Conservation (phyloP, 1,284 basidiomycete species). For the Melampsora larici-populina region DNA sequence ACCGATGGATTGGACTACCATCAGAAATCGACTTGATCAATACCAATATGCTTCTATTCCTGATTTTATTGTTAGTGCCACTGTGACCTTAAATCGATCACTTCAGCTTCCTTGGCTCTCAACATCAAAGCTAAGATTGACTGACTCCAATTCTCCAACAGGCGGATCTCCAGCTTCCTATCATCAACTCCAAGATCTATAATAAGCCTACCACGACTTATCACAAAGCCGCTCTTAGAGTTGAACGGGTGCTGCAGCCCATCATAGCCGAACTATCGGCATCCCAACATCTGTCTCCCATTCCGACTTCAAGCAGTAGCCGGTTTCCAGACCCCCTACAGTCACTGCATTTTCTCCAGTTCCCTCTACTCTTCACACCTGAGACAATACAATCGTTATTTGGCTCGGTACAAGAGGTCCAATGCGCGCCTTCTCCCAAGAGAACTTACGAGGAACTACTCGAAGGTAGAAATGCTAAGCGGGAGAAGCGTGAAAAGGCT, state of each 20-base stretch:
- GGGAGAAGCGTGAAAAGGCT: constrained; percentile 8
- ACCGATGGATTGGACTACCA: constrained; percentile 85
- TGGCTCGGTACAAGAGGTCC: not conserved
- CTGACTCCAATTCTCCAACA: constrained; percentile 52
- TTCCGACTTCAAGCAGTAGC: constrained; percentile 10
- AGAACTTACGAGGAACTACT: constrained; percentile 31
- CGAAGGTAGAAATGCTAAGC: constrained; percentile 25
- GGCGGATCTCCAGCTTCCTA: constrained; percentile 76
- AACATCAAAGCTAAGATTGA: constrained; percentile 5
- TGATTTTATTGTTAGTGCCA: constrained; percentile 59
- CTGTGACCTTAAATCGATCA: not conserved
- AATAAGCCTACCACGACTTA: constrained; percentile 73
- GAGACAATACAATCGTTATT: constrained; percentile 22
- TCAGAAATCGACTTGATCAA: constrained; percentile 72
- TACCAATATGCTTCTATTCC: constrained; percentile 73
- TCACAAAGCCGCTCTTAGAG: constrained; percentile 68
- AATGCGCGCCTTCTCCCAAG: not conserved
- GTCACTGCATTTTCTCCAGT: constrained; percentile 24
- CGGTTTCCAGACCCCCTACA: constrained; percentile 32
- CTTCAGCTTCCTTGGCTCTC: constrained; percentile 18
- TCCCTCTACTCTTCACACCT: constrained; percentile 19
- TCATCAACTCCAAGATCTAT: constrained; percentile 81
- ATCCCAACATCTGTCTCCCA: constrained; percentile 23
- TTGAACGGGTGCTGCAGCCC: constrained; percentile 63
- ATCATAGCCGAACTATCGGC: constrained; percentile 57